Evolutionary conservation across 2,329 filamentous ascomycete species (phyloP), one percentile per base, ranked within the genome.

Genomic region (Beauveria rudraprayagi): DNA sequence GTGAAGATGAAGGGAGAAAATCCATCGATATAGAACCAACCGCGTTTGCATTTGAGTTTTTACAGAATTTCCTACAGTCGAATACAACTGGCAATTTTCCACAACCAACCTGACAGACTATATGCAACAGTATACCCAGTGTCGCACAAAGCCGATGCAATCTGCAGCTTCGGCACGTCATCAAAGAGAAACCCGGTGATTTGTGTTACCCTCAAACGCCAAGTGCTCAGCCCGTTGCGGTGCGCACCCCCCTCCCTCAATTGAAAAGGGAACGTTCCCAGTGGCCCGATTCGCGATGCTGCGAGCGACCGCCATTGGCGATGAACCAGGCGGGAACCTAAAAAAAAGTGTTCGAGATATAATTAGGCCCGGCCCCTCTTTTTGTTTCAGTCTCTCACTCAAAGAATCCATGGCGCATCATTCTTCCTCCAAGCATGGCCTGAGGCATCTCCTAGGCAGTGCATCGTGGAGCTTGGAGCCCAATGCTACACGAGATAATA

Each of bases 331-430:
- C 14, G 11, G 30, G 6, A 19, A 30, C 34, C 24, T 26, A 22
- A 30, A 26, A 52, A 19, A 24, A 19, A 14, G 7, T 37, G 34
- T 28, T 34, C n/a, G 9, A 19, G 26, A 60, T 60, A 50, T 28
- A 44, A 34, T 53, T 47, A 53, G 57, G 57, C 50, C n/a, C n/a
- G 1, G 10, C 5, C 57, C 26, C 19, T 41, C 10, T 34, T 22
- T 34, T 34, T 16, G 57, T 60, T 60, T 60, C 57, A 60, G 41
- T 41, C 56, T 41, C 56, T 59, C 40, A 24, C 40, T 52, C 56
- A 52, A 10, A 3, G 24, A 56, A 46, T 10, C 4, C 40, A 22
- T 30, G 10, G 22, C 26, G 30, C 53, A 26, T 56, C 26, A 24
- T 46, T 41, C 22, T 50, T 19, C 30, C 34, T 57, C 30, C 30